Base-by-base conservation (phyloP, 495 filamentous ascomycete genomes). In the Schizothecium vesticola region DNA sequence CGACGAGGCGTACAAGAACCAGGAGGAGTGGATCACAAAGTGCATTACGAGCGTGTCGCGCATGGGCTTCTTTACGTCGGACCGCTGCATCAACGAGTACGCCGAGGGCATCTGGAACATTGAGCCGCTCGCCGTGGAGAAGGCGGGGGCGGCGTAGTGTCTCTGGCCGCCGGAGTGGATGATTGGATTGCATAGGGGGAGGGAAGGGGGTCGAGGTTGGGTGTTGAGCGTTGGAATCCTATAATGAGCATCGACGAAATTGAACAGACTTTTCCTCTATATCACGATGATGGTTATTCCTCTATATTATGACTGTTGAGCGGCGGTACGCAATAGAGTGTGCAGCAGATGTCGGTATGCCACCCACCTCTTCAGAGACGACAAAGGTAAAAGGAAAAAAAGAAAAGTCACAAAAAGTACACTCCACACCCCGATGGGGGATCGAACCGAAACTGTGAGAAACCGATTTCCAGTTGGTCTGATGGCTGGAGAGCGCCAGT, bases 61-160 rank as follows among this genome's bases (percentile, higher is more conserved):
- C 21, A 98, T 99, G 95, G 95, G 95, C 12, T 98, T 98, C 86
- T 99, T 99, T 82, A 92, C 88, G 63, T 92, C 90, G 62, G 95
- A 99, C 78, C 85, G 95, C n/a, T 96, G 96, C 77, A 97, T 97
- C 71, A 91, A 92, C 73, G 96, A 99, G 86, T 99, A 99, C 80
- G 94, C 95, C 13, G 94, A 99, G 79, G 89, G 84, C 61, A 97
- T 99, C 74, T 99, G 95, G 94, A 98, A 97, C 71, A 79, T 96
- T 29, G 94, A 98, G 83, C 92, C 94, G 6, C 76, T 94, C 26
- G 68, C 71, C 10, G 76, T 82, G 21, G 75, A 80, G 56, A 67
- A 62, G 51, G 66, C 63, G 1, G 51, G 56, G 33, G 22, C 24
- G n/a, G 61, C 13, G 36, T 55, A 59, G 28, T 33, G 22, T 33